Evolutionary conservation across 2,329 filamentous ascomycete genomes (phyloP).

Genomic region (Mollisia scopiformis): DNA sequence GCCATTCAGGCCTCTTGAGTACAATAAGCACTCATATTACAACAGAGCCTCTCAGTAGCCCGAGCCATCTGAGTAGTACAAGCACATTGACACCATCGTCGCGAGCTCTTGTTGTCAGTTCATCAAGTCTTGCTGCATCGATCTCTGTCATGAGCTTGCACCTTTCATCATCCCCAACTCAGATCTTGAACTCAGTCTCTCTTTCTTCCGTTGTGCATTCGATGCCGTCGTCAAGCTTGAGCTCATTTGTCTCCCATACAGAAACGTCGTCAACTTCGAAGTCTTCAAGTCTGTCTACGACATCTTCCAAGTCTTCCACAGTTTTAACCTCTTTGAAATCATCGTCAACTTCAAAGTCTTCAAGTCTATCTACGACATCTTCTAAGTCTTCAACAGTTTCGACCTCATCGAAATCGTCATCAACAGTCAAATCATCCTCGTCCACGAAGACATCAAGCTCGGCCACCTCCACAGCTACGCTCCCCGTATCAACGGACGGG

Average conservation of each 20-base stretch:
- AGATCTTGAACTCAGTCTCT: not conserved
- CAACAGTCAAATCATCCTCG: not conserved
- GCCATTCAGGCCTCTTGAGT: no score
- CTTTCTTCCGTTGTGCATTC: not conserved
- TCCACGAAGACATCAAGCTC: conserved; percentile 1
- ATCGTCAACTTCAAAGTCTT: not conserved
- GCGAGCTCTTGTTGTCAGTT: not conserved
- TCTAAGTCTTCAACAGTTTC: not conserved
- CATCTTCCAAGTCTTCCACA: not conserved
- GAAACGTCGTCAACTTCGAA: not conserved
- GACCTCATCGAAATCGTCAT: not conserved
- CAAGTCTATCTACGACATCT: not conserved
- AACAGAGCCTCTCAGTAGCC: not conserved
- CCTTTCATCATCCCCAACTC: not conserved
- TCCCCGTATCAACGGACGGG: conserved; percentile 16
- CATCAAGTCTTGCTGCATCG: not conserved
- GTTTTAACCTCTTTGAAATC: not conserved
- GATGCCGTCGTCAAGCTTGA: not conserved
- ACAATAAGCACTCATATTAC: no score
- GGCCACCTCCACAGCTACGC: not conserved
- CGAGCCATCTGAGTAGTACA: not conserved
- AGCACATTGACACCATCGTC: not conserved
- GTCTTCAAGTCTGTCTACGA: not conserved
- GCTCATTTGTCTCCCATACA: not conserved
- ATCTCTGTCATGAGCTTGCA: not conserved